These are phyloP conservation scores for Solanum tarijense DNA, from an alignment of 257 asterid genomes.

Conservation along the genomic window DNA sequence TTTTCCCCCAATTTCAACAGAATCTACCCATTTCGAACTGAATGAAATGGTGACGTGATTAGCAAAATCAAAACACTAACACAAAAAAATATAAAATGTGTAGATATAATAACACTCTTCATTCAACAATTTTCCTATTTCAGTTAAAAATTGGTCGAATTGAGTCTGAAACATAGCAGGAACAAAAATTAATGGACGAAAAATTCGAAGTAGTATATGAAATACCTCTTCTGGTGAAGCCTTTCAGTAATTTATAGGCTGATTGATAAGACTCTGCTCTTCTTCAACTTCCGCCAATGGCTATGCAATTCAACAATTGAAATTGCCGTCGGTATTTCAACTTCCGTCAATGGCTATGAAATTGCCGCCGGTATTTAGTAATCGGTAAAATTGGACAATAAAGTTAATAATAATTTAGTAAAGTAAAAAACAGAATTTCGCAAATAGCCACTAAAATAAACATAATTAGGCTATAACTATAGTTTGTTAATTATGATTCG, in stretches of 20 bases:
- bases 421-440: background rate
- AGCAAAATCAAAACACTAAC: background rate
- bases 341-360: background rate
- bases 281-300: background rate
- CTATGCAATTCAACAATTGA: background rate
- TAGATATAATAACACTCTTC: background rate
- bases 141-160: background rate
- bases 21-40: background rate
- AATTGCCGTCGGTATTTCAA: background rate
- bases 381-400: background rate
- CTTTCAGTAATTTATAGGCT: background rate
- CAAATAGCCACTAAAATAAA: background rate
- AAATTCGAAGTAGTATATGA: background rate
- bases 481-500: background rate
- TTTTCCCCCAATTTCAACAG: background rate
- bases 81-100: background rate
- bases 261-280: background rate
- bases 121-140: background rate
- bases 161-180: background rate
- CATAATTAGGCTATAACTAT: no score
- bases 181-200: background rate
- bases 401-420: background rate
- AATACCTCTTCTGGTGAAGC: background rate
- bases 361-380: background rate
- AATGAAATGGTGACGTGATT: background rate